Evolutionary conservation across 192 early-diverging fungal species (phyloP).

Genomic region (Coemansia sp.): DNA sequence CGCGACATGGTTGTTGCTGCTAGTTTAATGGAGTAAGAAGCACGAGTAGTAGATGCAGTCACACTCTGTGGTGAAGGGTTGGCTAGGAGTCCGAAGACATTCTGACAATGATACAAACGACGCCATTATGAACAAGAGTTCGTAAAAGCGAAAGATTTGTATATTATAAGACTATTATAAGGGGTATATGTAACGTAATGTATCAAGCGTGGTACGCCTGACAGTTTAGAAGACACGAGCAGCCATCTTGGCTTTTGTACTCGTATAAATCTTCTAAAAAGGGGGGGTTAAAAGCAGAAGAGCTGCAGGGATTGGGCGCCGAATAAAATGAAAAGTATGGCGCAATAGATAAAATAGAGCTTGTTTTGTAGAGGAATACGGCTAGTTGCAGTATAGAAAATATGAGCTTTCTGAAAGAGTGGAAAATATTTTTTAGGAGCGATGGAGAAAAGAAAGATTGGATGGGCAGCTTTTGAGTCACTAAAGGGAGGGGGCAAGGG

Average conservation of each 20-base stretch:
- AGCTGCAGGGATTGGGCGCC: constrained; percentile 24
- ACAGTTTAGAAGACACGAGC: constrained; percentile 56
- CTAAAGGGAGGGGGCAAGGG: constrained; percentile 1
- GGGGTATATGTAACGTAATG: constrained; percentile 11
- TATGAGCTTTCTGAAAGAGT: not conserved
- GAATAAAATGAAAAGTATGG: constrained; percentile 15
- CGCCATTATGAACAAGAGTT: constrained; percentile 56
- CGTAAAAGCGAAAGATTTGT: constrained; percentile 23
- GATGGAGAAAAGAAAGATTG: constrained; percentile 6
- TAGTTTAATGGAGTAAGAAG: constrained; percentile 32
- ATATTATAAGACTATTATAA: constrained; percentile 20
- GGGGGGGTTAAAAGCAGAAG: constrained; percentile 30
- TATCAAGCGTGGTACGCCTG: constrained; percentile 39
- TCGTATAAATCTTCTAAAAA: constrained; percentile 49
- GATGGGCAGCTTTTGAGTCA: constrained; percentile 4
- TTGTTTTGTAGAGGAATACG: too few species aligned
- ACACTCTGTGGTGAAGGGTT: constrained; percentile 42
- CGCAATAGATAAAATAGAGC: constrained; percentile 29
- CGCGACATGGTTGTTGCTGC: constrained; percentile 33
- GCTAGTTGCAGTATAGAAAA: constrained; percentile 4
- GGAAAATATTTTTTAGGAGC: constrained; percentile 5
- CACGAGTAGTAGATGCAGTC: constrained; percentile 54
- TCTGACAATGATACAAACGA: constrained; percentile 26
- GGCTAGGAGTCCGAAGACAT: constrained; percentile 51
- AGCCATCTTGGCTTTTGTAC: constrained; percentile 44